phyloP scores from a whole-genome alignment of 1,284 basidiomycete genomes.

The Puccinia polysora region DNA sequence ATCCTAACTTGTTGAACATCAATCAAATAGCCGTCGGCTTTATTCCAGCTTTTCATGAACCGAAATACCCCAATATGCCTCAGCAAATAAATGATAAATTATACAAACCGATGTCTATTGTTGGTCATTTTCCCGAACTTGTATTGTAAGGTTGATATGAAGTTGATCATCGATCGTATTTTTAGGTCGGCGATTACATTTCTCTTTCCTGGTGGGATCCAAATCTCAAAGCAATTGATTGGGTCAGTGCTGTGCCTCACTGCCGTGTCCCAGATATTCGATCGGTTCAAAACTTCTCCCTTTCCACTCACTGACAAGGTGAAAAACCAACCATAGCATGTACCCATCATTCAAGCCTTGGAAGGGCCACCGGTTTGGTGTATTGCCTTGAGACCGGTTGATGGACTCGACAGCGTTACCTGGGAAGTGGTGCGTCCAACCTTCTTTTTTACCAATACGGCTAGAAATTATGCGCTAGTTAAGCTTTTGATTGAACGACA shows the following conservation, averaged over 20 bases:
- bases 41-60: conserved; percentile 21
- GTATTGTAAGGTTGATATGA: not conserved
- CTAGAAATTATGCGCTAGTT: not conserved
- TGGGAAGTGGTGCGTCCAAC: not conserved
- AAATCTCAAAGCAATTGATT: conserved; percentile 12
- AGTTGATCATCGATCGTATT: not conserved
- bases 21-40: conserved; percentile 32
- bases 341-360: not conserved
- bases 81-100: conserved; percentile 9
- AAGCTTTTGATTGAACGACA: not conserved
- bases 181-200: conserved; percentile 41
- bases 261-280: not conserved
- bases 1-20: conserved; percentile 8
- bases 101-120: conserved; percentile 34
- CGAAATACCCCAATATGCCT: conserved; percentile 8
- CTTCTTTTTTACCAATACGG: not conserved
- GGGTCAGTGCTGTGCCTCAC: not conserved
- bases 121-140: not conserved
- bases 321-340: not conserved
- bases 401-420: not conserved
- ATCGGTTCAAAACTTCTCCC: not conserved
- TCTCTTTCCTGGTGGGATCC: conserved; percentile 11
- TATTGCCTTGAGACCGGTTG: conserved; percentile 15
- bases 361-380: conserved; percentile 22
- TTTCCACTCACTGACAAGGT: not conserved